Base-by-base conservation (phyloP, 1,284 basidiomycete species). In the Apiotrichum veenhuisii region DNA sequence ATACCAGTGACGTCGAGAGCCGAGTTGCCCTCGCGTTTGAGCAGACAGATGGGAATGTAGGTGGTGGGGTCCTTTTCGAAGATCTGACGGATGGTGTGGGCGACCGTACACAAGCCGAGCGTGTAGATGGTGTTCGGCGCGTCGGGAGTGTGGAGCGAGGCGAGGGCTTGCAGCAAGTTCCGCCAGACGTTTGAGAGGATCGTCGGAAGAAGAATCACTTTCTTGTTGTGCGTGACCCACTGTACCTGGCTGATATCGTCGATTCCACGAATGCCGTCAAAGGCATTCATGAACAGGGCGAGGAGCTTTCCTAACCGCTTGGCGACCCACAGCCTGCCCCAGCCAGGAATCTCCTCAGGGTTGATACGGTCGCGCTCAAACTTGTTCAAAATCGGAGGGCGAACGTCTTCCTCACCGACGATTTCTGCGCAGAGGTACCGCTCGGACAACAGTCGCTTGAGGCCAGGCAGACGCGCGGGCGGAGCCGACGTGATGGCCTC, bases 271-370 rank as follows among this genome's bases (percentile, higher is more conserved):
- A 73, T 58, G 23, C 69, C 70, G 1, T 56, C 43, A 10, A 76
- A 52, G 0, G 70, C 65, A 7, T 65, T 64, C 25, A 69, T 55
- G 51, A 73, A 73, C 18, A 72, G 54, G 10, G 57, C 54, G 3
- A 73, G 59, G 33, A 74, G 55, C n/a, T 61, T 52, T 25, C 67
- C 68, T 9, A 74, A 57, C 15, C 69, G 63, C 47, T 60, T 63
- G 14, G 67, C 63, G 8, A 69, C 57, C 71, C 71, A 74, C 5
- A 55, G 57, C n/a, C 59, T 48, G 7, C 72, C 72, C 68, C 69
- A 74, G 0, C 64, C 61, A 5, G 74, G 72, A 17, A 76, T 66
- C 45, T 73, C 71, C 0, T 47, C 46, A 0, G 69, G 43, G 34
- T 37, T 30, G 43, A 76, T 59, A 9, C 55, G 56, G 11, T 71